Conservation (phyloP, 2,329 filamentous ascomycete species). For the Cordyceps fumosorosea region DNA sequence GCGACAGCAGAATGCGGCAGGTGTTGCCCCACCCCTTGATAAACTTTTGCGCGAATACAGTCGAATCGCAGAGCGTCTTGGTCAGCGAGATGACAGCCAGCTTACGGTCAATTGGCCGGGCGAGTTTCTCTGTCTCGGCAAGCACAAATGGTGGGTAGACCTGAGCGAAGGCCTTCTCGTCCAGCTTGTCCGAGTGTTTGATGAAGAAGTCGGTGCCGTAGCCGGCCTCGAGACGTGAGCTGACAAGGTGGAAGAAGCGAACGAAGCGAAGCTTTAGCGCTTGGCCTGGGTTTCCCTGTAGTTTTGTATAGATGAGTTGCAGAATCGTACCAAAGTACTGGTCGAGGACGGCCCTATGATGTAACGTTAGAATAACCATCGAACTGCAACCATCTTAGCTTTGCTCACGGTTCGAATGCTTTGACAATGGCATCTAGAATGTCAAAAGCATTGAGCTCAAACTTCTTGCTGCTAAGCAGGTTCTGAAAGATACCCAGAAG, state of each 20-base stretch:
- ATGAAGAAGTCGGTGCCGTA: constrained; percentile 91
- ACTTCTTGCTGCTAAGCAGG: constrained; percentile 72
- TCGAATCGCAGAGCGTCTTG: constrained; percentile 81
- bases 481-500: constrained; percentile 96
- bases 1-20: constrained; percentile 79
- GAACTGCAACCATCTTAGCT: neutral
- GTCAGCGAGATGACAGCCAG: constrained; percentile 88
- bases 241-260: constrained; percentile 89
- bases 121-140: constrained; percentile 80
- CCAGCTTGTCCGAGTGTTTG: constrained; percentile 71
- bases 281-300: constrained; percentile 64
- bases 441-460: constrained; percentile 83
- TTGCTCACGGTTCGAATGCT: constrained; percentile 62
- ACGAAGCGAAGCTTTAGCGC: constrained; percentile 82
- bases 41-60: constrained; percentile 74
- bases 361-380: constrained; percentile 20
- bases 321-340: constrained; percentile 75
- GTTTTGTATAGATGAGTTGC: constrained; percentile 70
- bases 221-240: constrained; percentile 69
- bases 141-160: constrained; percentile 86
- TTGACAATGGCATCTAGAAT: constrained; percentile 75
- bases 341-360: constrained; percentile 54
- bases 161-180: constrained; percentile 71
- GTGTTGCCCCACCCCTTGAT: constrained; percentile 88
- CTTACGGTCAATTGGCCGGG: constrained; percentile 84